These are phyloP conservation scores for Annulohypoxylon nitens DNA, from an alignment of 495 filamentous ascomycete genomes.

Conservation along the genomic window DNA sequence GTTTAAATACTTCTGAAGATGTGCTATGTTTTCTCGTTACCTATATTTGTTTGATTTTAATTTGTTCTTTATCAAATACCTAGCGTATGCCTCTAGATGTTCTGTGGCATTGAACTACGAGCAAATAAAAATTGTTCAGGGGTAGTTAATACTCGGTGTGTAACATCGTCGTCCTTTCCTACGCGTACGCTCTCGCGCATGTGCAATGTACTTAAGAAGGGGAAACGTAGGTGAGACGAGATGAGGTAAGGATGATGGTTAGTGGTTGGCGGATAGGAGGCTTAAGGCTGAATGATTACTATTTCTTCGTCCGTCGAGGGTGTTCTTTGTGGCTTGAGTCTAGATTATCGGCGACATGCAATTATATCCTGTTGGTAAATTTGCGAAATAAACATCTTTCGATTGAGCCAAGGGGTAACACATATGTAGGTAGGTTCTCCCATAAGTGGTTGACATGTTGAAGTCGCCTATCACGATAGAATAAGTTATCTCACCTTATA, in stretches of 20 bases:
- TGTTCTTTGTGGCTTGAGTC: background rate
- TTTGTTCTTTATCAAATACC: background rate
- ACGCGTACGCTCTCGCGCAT: background rate
- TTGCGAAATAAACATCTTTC: background rate
- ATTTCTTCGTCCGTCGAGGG: background rate
- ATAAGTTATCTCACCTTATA: background rate
- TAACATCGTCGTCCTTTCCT: background rate
- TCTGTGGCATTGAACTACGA: too few relatives aligned
- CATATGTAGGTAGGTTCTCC: background rate
- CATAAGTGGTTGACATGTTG: background rate
- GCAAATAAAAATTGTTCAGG: too few relatives aligned
- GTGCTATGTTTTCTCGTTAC: too few relatives aligned
- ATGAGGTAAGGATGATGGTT: background rate
- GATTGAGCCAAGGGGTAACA: background rate
- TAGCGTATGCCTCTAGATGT: too few relatives aligned
- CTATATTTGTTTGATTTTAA: background rate
- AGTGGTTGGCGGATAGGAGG: background rate
- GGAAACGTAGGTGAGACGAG: background rate
- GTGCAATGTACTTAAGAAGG: background rate
- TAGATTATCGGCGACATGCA: background rate
- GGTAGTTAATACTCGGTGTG: too few relatives aligned
- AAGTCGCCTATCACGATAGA: background rate
- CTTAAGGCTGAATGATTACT: background rate
- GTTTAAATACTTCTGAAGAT: too few relatives aligned
- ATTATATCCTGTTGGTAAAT: background rate